Conservation (phyloP, 345 rosid species). For the Eucalyptus cloeziana region DNA sequence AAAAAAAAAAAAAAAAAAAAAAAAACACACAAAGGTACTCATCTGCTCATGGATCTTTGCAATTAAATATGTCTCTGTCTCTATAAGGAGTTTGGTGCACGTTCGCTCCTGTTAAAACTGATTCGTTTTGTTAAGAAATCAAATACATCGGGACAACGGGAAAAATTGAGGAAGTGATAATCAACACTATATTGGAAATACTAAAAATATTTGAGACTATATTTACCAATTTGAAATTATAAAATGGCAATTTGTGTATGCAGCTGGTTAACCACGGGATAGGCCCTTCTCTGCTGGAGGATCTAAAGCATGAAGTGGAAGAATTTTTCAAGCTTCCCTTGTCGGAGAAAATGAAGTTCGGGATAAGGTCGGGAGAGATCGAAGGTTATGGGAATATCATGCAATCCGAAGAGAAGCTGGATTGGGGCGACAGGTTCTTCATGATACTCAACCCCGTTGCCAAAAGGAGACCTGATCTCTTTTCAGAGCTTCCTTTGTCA, state of each 20-base stretch:
- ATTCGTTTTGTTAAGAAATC: neutral
- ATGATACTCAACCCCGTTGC: slow-evolving; percentile 11
- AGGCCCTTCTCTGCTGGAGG: neutral
- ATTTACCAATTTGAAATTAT: neutral
- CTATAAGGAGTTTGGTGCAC: neutral
- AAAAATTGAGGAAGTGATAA: neutral
- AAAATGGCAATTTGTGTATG: neutral
- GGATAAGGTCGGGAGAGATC: neutral
- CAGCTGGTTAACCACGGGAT: slow-evolving; percentile 7
- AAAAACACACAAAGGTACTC: too few relatives aligned
- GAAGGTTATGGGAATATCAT: slow-evolving; percentile 2
- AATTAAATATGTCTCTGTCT: neutral
- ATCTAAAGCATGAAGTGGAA: neutral
- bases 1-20: too few relatives aligned
- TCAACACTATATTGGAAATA: neutral
- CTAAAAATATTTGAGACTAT: neutral
- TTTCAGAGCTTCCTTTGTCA: slow-evolving; percentile 26
- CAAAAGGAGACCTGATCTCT: slow-evolving; percentile 12
- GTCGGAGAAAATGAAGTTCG: neutral
- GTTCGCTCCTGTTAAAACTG: neutral
- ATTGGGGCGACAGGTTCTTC: slow-evolving; percentile 18
- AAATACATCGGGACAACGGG: neutral
- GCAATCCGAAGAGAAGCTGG: slow-evolving; percentile 4
- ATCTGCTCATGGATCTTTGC: neutral
- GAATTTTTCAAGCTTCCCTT: neutral